Base-by-base conservation (phyloP, 352 stramenopile genomes). In the Pythium rhizo-oryzae region DNA sequence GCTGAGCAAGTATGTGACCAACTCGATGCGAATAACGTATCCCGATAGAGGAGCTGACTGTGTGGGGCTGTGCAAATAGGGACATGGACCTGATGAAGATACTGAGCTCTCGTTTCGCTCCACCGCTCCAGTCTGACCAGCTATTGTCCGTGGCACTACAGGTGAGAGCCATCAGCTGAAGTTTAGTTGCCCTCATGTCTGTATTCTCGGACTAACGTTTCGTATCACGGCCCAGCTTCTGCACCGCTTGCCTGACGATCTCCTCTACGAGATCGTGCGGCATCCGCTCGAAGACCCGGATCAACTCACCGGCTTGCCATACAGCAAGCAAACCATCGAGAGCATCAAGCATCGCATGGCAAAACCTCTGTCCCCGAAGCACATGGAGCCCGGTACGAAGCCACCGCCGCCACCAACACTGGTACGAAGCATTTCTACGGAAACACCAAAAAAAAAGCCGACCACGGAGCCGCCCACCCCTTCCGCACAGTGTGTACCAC, bases 61-160 rank as follows among this genome's bases (percentile, higher is more conserved):
- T 7, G 3, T 33, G 28, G 28, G 6, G 28, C 28, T 33, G 6
- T 33, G 28, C 6, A 33, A 33, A 33, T 51, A 96, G 88, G 51
- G 85, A 94, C 25, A 92, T 92, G 81, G 85, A 93, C 63, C 70
- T 96, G 64, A 94, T 94, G 88, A 96, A 96, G 67, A 89, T 95
- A 18, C 72, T 97, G 18, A 96, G 92, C 50, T 83, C 91, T 30
- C 85, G 90, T 23, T 93, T 92, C 51, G 84, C 78, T 2, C 91
- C 90, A 37, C 82, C 85, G 35, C 69, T 97, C 8, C 80, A 97
- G 49, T 87, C 89, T 1, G 84, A 97, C 55, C 72, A 93, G 4
- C 82, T 97, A 12, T 82, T 97, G 46, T 94, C 90, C 3, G 81
- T 96, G 12, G 90, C 91, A 0, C 57, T 96, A 19, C 88, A 90